These are phyloP conservation scores for Pseudohalonectria lignicola DNA, from an alignment of 2,329 filamentous ascomycete species.

Conservation along the genomic window DNA sequence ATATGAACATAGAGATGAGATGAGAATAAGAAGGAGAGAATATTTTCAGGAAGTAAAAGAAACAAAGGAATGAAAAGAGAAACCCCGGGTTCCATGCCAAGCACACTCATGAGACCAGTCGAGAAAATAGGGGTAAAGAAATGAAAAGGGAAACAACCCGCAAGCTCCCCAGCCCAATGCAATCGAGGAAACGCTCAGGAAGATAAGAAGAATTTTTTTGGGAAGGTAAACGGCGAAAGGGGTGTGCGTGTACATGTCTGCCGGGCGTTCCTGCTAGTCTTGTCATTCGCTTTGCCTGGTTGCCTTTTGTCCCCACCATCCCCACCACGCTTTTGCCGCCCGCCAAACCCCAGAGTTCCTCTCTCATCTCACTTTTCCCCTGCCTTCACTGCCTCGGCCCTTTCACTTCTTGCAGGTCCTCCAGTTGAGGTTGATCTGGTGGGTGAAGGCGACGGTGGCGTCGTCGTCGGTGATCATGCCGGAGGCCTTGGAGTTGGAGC, in stretches of 20 bases:
- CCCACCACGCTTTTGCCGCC: too few species aligned
- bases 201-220: background rate
- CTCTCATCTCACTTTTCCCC: background rate
- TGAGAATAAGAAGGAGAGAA: background rate
- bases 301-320: background rate
- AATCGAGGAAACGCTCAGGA: too few species aligned
- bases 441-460: constrained; percentile 30
- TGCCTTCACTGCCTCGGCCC: background rate
- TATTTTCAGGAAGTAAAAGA: too few species aligned
- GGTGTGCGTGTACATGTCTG: background rate
- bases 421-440: constrained; percentile 31
- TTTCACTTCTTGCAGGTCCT: constrained; percentile 13
- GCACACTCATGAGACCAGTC: too few species aligned
- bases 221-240: too few species aligned
- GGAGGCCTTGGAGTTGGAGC: constrained; percentile 20
- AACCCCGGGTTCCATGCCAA: too few species aligned
- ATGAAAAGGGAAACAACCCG: background rate
- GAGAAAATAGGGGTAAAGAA: background rate
- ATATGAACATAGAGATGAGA: constrained; percentile 1
- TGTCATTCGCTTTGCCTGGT: background rate
- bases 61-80: background rate
- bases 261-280: background rate
- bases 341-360: background rate
- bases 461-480: constrained; percentile 33
- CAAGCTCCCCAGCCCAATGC: background rate